These are phyloP conservation scores for Aspergillus mulundensis DNA, from an alignment of 495 filamentous ascomycete genomes.

Conservation along the genomic window DNA sequence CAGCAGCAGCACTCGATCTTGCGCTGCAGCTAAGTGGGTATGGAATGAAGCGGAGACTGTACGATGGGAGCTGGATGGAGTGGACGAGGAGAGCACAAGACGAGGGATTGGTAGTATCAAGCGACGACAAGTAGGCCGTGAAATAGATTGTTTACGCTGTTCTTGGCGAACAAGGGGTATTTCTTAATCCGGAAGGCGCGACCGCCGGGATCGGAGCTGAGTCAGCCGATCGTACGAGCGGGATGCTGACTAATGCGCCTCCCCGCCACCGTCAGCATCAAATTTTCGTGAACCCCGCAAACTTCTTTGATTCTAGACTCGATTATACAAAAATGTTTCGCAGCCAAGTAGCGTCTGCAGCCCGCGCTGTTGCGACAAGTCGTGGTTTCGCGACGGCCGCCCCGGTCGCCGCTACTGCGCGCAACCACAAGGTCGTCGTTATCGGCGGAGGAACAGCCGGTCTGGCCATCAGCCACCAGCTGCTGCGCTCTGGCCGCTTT, in stretches of 20 bases:
- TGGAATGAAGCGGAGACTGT: conserved; percentile 18
- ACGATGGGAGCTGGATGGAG: conserved; percentile 38
- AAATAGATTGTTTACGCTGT: not conserved
- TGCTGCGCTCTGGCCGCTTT: conserved; percentile 53
- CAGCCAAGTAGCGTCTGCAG: conserved; percentile 10
- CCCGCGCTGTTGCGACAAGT: conserved; percentile 1
- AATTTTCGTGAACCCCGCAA: not conserved
- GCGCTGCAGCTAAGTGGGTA: conserved; percentile 21
- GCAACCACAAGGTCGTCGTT: conserved; percentile 59
- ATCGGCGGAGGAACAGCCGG: conserved; percentile 62
- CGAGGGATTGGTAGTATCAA: not conserved
- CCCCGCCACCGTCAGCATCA: not conserved
- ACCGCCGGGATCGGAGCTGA: not conserved
- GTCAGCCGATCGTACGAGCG: not conserved
- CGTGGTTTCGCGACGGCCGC: conserved; percentile 40
- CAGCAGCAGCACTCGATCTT: conserved; percentile 27
- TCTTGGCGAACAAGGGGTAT: not conserved
- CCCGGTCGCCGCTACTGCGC: conserved; percentile 28
- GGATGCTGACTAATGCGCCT: not conserved
- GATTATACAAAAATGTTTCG: conserved; percentile 10
- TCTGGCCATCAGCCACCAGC: conserved; percentile 58
- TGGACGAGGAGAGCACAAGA: conserved; percentile 22
- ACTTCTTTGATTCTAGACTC: not conserved
- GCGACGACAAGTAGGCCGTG: not conserved
- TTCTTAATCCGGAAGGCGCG: not conserved